Evolutionary conservation across 805 yeast genomes (phyloP).

Genomic region (Myxozyma lipomycoides): DNA sequence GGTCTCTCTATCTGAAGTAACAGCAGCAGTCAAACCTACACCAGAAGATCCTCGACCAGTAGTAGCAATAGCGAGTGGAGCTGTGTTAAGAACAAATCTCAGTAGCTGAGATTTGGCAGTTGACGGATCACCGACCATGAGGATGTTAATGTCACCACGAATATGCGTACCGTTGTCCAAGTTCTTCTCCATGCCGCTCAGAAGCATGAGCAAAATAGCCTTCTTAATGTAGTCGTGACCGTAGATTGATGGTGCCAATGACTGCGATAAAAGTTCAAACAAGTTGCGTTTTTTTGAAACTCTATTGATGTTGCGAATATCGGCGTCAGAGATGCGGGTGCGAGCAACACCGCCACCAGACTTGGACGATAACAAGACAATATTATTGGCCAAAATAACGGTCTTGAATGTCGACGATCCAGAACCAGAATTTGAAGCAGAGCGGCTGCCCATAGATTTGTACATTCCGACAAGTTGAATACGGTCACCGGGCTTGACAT

Average conservation of each 20-base stretch:
- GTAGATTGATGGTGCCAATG: slow-evolving; percentile 92
- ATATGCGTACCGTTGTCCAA: slow-evolving; percentile 92
- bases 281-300: slow-evolving; percentile 66
- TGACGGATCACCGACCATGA: slow-evolving; percentile 98
- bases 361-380: slow-evolving; percentile 81
- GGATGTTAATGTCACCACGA: slow-evolving; percentile 93
- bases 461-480: slow-evolving; percentile 91
- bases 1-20: slow-evolving; percentile 91
- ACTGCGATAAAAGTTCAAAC: slow-evolving; percentile 73
- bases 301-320: slow-evolving; percentile 80
- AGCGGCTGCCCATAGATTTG: slow-evolving; percentile 73
- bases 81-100: slow-evolving; percentile 91
- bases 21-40: slow-evolving; percentile 99
- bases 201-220: slow-evolving; percentile 82
- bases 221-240: slow-evolving; percentile 89
- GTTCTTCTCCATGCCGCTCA: slow-evolving; percentile 94
- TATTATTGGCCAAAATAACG: slow-evolving; percentile 81
- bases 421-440: slow-evolving; percentile 40
- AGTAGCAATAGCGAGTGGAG: slow-evolving; percentile 92
- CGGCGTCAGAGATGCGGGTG: slow-evolving; percentile 68
- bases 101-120: slow-evolving; percentile 96
- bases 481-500: slow-evolving; percentile 92
- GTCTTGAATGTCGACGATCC: slow-evolving; percentile 69
- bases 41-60: slow-evolving; percentile 99
- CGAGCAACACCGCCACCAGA: slow-evolving; percentile 74